A percentile compares a stretch with the other conserved stretches of the same genome.
phyloP scores from a whole-genome alignment of 768 basidiomycete species.

The Rubroboletus pulcherrimus region DNA sequence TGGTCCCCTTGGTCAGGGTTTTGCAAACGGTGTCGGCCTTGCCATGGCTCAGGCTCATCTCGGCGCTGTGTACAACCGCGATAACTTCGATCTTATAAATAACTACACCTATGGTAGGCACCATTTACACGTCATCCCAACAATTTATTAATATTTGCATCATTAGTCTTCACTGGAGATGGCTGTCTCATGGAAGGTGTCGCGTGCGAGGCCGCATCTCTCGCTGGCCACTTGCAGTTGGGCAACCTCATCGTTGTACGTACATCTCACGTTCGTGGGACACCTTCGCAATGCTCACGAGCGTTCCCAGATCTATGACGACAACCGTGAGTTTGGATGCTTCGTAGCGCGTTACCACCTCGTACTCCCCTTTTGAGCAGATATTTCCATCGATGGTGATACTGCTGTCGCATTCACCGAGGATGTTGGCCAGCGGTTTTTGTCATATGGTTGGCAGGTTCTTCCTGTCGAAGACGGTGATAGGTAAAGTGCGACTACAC shows the following conservation, averaged over 20 bases:
- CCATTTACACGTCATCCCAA: not conserved
- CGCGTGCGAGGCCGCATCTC: slow-evolving; percentile 84
- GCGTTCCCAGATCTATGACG: slow-evolving; percentile 74
- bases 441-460: slow-evolving; percentile 93
- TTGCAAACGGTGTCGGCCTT: slow-evolving; percentile 89
- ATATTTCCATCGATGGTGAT: slow-evolving; percentile 95
- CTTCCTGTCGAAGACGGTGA: slow-evolving; percentile 80
- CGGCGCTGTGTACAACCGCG: slow-evolving; percentile 86
- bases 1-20: slow-evolving; percentile 93
- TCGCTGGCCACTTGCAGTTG: slow-evolving; percentile 91
- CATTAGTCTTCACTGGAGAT: slow-evolving; percentile 82
- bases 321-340: slow-evolving; percentile 68
- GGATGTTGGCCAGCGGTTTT: slow-evolving; percentile 83
- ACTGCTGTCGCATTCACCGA: slow-evolving; percentile 93
- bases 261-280: slow-evolving; percentile 22
- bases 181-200: slow-evolving; percentile 98
- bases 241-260: slow-evolving; percentile 89
- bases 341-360: not conserved
- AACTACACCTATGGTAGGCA: slow-evolving; percentile 82
- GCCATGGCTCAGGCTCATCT: slow-evolving; percentile 93
- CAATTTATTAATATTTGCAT: slow-evolving; percentile 3
- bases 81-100: slow-evolving; percentile 73
- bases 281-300: slow-evolving; percentile 16
- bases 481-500: slow-evolving; percentile 40
- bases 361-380: slow-evolving; percentile 36